phyloP scores from a whole-genome alignment of 139 green algal genomes.

The Ulvella scutata region DNA sequence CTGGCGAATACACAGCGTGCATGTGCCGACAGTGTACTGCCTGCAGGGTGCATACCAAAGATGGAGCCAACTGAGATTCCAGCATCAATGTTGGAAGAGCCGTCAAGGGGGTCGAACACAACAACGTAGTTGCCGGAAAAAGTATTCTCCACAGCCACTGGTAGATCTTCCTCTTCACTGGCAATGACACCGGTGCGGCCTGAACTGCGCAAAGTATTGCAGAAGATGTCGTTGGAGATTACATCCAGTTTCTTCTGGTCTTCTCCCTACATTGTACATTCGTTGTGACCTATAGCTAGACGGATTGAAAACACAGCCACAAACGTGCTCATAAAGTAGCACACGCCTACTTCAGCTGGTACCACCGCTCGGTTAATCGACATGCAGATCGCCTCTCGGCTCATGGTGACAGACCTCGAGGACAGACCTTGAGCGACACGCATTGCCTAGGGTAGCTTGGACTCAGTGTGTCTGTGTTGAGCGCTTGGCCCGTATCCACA shows the following conservation, averaged over 20 bases:
- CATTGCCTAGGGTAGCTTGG: too few species aligned
- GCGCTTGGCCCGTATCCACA: too few species aligned
- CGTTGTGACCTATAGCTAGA: too few species aligned
- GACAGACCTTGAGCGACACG: too few species aligned
- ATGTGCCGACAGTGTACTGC: background rate
- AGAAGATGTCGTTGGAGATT: constrained; percentile 96
- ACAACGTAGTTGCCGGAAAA: constrained; percentile 94
- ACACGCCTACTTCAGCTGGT: too few species aligned
- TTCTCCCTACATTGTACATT: constrained; percentile 84
- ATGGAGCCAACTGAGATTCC: constrained; percentile 92
- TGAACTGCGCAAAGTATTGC: constrained; percentile 60
- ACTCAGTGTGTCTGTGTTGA: too few species aligned
- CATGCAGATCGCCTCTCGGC: too few species aligned
- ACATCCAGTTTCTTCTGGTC: constrained; percentile 99
- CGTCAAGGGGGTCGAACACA: constrained; percentile 96
- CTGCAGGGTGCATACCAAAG: constrained; percentile 60
- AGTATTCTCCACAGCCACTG: constrained; percentile 86
- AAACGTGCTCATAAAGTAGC: too few species aligned
- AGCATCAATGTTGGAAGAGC: constrained; percentile 96
- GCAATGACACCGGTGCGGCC: constrained; percentile 81
- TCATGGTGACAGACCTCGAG: too few species aligned
- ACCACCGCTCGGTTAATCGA: too few species aligned
- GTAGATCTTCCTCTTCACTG: constrained; percentile 93
- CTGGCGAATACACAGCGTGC: too few species aligned
- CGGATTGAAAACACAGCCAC: too few species aligned